Evolutionary conservation across 352 stramenopile species (phyloP).

Genomic region (Phytophthora pisi): DNA sequence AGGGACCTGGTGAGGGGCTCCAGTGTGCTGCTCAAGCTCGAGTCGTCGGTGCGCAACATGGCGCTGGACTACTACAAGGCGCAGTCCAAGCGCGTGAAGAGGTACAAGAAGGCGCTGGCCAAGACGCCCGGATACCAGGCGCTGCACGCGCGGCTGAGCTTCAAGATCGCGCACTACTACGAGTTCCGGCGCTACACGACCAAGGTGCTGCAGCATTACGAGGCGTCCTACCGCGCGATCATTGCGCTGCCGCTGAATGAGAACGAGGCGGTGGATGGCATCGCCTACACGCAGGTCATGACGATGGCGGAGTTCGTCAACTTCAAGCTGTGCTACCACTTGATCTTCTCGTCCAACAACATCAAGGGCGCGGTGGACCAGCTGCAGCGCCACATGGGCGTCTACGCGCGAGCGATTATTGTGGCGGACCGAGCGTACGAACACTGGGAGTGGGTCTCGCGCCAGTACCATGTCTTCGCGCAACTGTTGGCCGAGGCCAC

Average conservation of each 20-base stretch:
- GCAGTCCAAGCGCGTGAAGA: slow-evolving; percentile 88
- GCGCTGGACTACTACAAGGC: slow-evolving; percentile 90
- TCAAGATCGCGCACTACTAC: slow-evolving; percentile 91
- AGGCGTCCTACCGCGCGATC: slow-evolving; percentile 76
- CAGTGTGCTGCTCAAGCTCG: slow-evolving; percentile 71
- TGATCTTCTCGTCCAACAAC: slow-evolving; percentile 87
- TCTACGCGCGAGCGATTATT: slow-evolving; percentile 62
- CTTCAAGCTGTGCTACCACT: slow-evolving; percentile 90
- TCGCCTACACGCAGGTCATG: slow-evolving; percentile 72
- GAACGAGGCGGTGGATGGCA: slow-evolving; percentile 42
- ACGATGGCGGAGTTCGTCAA: slow-evolving; percentile 88
- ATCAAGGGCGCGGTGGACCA: slow-evolving; percentile 87
- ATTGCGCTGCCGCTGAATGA: slow-evolving; percentile 62
- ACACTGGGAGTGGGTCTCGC: slow-evolving; percentile 86
- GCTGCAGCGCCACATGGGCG: slow-evolving; percentile 78
- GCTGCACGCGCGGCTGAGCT: slow-evolving; percentile 77
- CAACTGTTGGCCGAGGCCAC: slow-evolving; percentile 78
- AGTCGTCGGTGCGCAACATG: slow-evolving; percentile 73
- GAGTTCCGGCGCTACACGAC: slow-evolving; percentile 87
- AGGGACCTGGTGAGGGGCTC: slow-evolving; percentile 70
- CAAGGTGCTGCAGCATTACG: slow-evolving; percentile 88
- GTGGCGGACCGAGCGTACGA: slow-evolving; percentile 70
- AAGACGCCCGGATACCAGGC: slow-evolving; percentile 61
- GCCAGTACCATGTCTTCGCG: slow-evolving; percentile 89
- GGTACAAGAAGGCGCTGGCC: slow-evolving; percentile 81